A percentile compares a stretch with the other conserved stretches of the same genome.
Evolutionary conservation across 2,329 filamentous ascomycete genomes (phyloP).

Genomic region (Penicillium sumatraense): DNA sequence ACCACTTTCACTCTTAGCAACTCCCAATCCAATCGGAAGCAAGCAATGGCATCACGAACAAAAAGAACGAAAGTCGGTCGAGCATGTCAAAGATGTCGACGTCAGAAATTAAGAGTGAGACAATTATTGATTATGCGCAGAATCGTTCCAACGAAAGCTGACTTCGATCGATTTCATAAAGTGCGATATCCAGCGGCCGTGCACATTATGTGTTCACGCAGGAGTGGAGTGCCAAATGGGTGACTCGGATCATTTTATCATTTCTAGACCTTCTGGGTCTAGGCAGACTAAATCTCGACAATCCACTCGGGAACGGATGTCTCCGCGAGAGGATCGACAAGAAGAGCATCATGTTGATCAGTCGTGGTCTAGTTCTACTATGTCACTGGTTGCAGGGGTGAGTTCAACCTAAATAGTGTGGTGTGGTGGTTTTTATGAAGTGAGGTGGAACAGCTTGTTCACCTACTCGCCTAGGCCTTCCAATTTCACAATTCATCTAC

Average conservation of each 20-base stretch:
- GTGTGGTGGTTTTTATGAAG: neutral
- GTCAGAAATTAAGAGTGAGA: slow-evolving; percentile 34
- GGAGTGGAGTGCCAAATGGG: slow-evolving; percentile 26
- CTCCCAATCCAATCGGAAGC: neutral
- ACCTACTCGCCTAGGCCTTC: slow-evolving; percentile 25
- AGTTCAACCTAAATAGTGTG: neutral
- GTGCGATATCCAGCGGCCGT: slow-evolving; percentile 38
- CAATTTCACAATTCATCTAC: slow-evolving; percentile 16
- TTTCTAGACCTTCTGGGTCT: neutral
- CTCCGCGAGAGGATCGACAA: neutral
- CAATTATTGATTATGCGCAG: too few species aligned
- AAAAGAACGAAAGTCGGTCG: slow-evolving; percentile 19
- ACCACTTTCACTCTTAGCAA: neutral
- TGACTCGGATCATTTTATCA: slow-evolving; percentile 1
- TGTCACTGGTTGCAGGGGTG: slow-evolving; percentile 25
- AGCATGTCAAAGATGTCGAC: slow-evolving; percentile 32
- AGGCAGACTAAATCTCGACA: neutral
- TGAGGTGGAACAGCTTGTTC: too few species aligned
- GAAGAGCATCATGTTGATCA: neutral
- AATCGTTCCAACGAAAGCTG: too few species aligned
- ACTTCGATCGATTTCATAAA: slow-evolving; percentile 8
- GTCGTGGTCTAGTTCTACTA: slow-evolving; percentile 27
- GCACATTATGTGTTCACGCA: slow-evolving; percentile 35
- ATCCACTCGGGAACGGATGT: neutral
- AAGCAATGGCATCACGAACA: slow-evolving; percentile 2